phyloP scores from a whole-genome alignment of 1,139 yeast genomes.

The Cylindricascospora bacillispora region DNA sequence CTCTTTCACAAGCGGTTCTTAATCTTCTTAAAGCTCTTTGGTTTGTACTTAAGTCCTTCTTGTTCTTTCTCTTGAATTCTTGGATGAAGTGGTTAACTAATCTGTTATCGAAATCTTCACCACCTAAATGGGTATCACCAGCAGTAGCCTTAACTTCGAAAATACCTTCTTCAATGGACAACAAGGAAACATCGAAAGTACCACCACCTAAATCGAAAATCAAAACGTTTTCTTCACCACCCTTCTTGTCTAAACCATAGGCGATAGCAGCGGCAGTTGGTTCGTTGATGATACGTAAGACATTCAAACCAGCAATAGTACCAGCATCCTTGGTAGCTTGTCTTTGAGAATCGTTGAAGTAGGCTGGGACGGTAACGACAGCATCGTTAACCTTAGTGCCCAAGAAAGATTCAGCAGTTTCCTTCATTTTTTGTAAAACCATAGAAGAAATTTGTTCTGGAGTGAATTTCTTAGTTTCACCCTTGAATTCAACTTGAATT shows the following conservation, averaged over 20 bases:
- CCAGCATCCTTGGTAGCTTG: conserved; percentile 99
- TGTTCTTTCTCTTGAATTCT: conserved; percentile 79
- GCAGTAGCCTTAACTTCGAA: conserved; percentile 98
- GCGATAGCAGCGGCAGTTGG: conserved; percentile 99
- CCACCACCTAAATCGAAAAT: conserved; percentile 99
- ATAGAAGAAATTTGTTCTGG: conserved; percentile 96
- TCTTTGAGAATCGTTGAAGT: conserved; percentile 97
- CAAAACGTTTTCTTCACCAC: conserved; percentile 79
- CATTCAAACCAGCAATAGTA: conserved; percentile 95
- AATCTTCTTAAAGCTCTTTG: conserved; percentile 80
- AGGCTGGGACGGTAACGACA: conserved; percentile 95
- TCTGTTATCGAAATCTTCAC: conserved; percentile 76
- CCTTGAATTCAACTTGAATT: conserved; percentile 90
- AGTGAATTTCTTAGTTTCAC: conserved; percentile 85
- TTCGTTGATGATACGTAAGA: conserved; percentile 93
- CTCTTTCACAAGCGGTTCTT: conserved; percentile 87
- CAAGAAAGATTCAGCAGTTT: conserved; percentile 90
- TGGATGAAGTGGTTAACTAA: conserved; percentile 65
- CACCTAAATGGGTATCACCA: conserved; percentile 76
- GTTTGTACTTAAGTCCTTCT: conserved; percentile 59
- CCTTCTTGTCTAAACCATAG: conserved; percentile 90
- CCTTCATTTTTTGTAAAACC: conserved; percentile 97
- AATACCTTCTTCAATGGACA: conserved; percentile 95
- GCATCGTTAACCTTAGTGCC: conserved; percentile 91
- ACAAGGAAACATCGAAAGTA: conserved; percentile 94